A percentile compares a stretch with the other conserved stretches of the same genome.
Conservation (phyloP, 2,329 filamentous ascomycete genomes). For the Bisporella sp. region DNA sequence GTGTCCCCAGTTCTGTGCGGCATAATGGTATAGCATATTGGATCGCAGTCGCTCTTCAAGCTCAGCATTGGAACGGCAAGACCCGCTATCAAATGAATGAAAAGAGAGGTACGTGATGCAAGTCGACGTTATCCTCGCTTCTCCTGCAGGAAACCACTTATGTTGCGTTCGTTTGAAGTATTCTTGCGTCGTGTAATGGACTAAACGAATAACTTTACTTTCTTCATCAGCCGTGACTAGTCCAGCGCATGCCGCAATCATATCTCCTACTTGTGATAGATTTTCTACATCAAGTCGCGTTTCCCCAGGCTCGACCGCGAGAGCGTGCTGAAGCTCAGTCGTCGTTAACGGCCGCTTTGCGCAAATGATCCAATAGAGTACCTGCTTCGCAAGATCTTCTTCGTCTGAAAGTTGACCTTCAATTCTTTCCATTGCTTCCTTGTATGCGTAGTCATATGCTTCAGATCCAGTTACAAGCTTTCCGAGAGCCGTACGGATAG, state of each 20-base stretch:
- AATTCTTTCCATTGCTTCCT: slow-evolving; percentile 31
- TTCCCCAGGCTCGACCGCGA: slow-evolving; percentile 22
- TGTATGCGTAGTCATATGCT: slow-evolving; percentile 28
- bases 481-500: slow-evolving; percentile 22
- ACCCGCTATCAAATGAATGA: slow-evolving; percentile 15
- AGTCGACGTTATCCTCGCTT: slow-evolving; percentile 8
- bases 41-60: slow-evolving; percentile 5
- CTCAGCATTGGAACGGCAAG: slow-evolving; percentile 13
- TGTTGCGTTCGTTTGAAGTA: slow-evolving; percentile 16
- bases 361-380: background rate
- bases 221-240: slow-evolving; percentile 20
- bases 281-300: background rate
- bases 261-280: background rate
- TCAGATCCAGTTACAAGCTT: slow-evolving; percentile 8
- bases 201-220: slow-evolving; percentile 18
- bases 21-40: too few species aligned
- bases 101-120: slow-evolving; percentile 27
- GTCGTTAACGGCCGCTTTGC: slow-evolving; percentile 23
- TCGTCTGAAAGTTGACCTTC: slow-evolving; percentile 4
- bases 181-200: slow-evolving; percentile 25
- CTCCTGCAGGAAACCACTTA: slow-evolving; percentile 10
- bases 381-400: background rate
- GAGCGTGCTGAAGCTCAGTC: slow-evolving; percentile 33
- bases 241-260: slow-evolving; percentile 17
- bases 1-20: slow-evolving; percentile 1